Evolutionary conservation across 2,329 filamentous ascomycete species (phyloP), one percentile per base, ranked within the genome.

Genomic region (Bipolaris zeicola): DNA sequence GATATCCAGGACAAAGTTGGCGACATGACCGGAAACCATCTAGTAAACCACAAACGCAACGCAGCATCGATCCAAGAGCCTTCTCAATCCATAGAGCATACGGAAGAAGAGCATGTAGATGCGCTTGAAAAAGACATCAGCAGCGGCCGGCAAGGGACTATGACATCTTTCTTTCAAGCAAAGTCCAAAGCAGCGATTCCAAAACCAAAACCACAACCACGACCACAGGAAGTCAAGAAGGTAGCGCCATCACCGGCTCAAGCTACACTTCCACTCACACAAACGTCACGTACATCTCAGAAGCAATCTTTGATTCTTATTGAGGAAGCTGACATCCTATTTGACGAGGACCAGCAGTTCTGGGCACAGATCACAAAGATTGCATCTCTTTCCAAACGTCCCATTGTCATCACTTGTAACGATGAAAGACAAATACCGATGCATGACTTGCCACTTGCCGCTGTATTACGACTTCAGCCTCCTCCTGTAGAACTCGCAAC

Each of bases 21-120:
- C 38, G 92, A 99, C 76, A 98, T 99, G 94, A 95, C 92, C 3
- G 88, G 89, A 59, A 98, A 99, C 67, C 95, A 99, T 75, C 83
- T 96, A 1, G 94, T 99, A 18, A 87, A 87, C 62, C 82, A 72
- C 52, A 59, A 74, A 67, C 44, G 74, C 63, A 45, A 57, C 11
- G 60, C 64, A 36, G 45, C 43, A 11, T 51, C 81, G 79, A 46
- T 50, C 0, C 62, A 65, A 34, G 47, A 62, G 24, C 52, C 62
- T 3, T 7, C 51, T 7, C 16, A 47, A 11, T 14, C 53, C 3
- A 44, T 52, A 6, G 64, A 65, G 0, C 71, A 77, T 22, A 75
- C 76, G 33, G 78, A 80, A 14, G 64, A 70, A 2, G 73, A 73
- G 41, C 67, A 63, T 0, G 68, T 76, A 16, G 69, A 75, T 13